phyloP scores from a whole-genome alignment of 192 early-diverging fungal species.

The Rhizophagus clarus region DNA sequence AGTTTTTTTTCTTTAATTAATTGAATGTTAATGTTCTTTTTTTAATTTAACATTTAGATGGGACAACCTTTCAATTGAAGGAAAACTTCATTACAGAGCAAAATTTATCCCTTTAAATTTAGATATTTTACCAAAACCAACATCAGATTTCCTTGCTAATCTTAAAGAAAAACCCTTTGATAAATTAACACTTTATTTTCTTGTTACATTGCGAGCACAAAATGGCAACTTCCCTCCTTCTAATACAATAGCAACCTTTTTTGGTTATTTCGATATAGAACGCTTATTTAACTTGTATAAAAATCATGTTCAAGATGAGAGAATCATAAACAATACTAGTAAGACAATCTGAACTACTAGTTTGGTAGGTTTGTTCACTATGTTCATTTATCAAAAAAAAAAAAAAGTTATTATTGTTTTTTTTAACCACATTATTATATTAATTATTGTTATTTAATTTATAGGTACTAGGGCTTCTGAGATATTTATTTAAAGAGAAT shows the following conservation, averaged over 20 bases:
- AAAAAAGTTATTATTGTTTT: too few relatives aligned
- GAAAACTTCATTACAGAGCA: conserved; percentile 41
- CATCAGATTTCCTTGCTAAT: conserved; percentile 31
- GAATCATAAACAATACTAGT: background rate
- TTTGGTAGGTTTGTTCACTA: background rate
- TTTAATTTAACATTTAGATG: conserved; percentile 18
- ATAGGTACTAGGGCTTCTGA: conserved; percentile 15
- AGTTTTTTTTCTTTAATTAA: background rate
- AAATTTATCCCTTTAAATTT: conserved; percentile 39
- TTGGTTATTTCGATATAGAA: conserved; percentile 1
- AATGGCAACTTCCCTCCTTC: conserved; percentile 24
- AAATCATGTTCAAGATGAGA: background rate
- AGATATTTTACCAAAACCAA: background rate
- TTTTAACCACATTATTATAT: too few relatives aligned
- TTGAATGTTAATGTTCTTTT: background rate
- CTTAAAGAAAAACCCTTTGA: conserved; percentile 33
- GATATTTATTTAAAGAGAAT: conserved; percentile 9
- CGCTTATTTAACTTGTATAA: background rate
- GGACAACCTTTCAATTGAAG: conserved; percentile 35
- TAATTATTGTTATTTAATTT: background rate
- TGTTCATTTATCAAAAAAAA: too few relatives aligned
- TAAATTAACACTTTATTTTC: background rate
- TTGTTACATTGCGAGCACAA: conserved; percentile 16
- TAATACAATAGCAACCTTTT: conserved; percentile 11
- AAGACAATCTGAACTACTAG: conserved; percentile 13